Base-by-base conservation (phyloP, 2,329 filamentous ascomycete genomes). In the Colletotrichum sp. region DNA sequence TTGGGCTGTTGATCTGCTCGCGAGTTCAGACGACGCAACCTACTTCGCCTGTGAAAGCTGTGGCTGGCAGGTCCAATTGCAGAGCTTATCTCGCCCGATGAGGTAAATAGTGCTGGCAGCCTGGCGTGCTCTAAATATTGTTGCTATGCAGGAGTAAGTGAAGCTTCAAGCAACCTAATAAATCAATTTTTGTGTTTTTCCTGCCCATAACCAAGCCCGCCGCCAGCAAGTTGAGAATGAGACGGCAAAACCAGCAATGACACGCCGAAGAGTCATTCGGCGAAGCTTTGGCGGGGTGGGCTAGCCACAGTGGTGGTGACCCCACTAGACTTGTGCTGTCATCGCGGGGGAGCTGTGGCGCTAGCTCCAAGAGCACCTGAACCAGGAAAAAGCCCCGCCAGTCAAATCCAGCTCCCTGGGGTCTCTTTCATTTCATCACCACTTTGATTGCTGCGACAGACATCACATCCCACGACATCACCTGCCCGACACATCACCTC, bases 281-380 rank as follows among this genome's bases (percentile, higher is more conserved):
- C 72, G 70, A 75, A 56, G 67, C 64, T 73, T 68, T 70, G 73
- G 38, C 36, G 58, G 60, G 43, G 10, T 36, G 64, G 15, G 71
- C 18, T 32, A 55, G 67, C 52, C 69, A 71, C 61, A 56, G 36
- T 12, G 43, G 43, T 48, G n/a, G 21, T 13, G 15, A 26, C 66
- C 66, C 58, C 71, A 73, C 66, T 26, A 16, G 6, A 62, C 4
- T 30, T 32, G 38, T 52, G 43, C 6, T 52, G n/a, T 52, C 24
- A 64, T 43, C 69, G 32, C 52, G 30, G 69, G 68, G 69, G 64
- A 68, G 32, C 61, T 75, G 68, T 71, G 71, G 71, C 69, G 68
- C 68, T 71, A 72, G 61, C 68, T 66, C 43, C 18, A 8, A 13
- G 34, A 66, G 24, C 66, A 18, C 10, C 32, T 24, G 16, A 60